Conservation (phyloP, 2,329 filamentous ascomycete genomes). For the Sporothrix globosa region DNA sequence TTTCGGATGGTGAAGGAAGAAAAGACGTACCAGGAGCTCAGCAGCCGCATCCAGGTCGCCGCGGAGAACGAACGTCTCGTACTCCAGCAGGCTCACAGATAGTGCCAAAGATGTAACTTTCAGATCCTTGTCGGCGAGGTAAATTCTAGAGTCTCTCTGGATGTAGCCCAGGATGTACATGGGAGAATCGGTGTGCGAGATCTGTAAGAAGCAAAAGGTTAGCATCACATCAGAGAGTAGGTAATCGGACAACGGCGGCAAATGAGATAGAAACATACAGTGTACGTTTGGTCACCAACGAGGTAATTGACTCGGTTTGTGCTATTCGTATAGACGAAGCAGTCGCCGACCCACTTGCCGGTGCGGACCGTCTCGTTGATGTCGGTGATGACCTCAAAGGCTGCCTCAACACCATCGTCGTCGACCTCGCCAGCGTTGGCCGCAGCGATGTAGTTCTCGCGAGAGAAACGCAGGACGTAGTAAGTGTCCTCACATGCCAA, state of each 20-base stretch:
- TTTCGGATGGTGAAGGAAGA: not conserved
- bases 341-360: constrained; percentile 97
- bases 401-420: constrained; percentile 88
- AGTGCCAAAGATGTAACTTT: constrained; percentile 86
- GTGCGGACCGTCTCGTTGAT: constrained; percentile 92
- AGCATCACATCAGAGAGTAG: not conserved
- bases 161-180: constrained; percentile 97
- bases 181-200: constrained; percentile 88
- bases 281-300: constrained; percentile 96
- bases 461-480: constrained; percentile 89
- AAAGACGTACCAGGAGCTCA: constrained; percentile 65
- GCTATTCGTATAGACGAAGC: constrained; percentile 97
- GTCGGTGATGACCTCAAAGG: constrained; percentile 95
- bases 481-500: constrained; percentile 94
- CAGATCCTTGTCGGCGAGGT: constrained; percentile 95
- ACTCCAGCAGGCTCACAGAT: constrained; percentile 91
- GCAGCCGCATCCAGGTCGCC: constrained; percentile 90
- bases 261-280: constrained; percentile 55
- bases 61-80: constrained; percentile 92
- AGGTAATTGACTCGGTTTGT: constrained; percentile 97
- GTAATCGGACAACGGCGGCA: not conserved
- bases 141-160: constrained; percentile 90
- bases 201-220: constrained; percentile 27
- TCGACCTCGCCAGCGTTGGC: constrained; percentile 81
- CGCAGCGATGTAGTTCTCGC: constrained; percentile 84